Evolutionary conservation across 2,329 filamentous ascomycete species (phyloP).

Genomic region (Hypoxylon sp.): DNA sequence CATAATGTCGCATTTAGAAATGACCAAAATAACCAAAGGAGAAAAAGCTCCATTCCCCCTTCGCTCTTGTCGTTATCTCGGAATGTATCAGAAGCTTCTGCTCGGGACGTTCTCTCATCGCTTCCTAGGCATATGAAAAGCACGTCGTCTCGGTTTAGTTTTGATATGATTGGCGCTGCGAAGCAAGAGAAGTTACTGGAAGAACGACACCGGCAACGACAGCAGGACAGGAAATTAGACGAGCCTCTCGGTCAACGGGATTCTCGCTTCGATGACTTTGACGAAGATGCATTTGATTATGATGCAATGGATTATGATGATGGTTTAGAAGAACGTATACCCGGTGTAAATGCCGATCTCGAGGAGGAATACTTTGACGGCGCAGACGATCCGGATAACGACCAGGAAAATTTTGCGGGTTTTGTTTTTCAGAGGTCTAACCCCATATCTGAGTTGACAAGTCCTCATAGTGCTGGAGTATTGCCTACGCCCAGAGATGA

Average conservation of each 20-base stretch:
- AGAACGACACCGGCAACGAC: conserved; percentile 76
- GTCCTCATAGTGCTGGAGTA: conserved; percentile 62
- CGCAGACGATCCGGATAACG: conserved; percentile 63
- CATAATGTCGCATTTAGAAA: conserved; percentile 25
- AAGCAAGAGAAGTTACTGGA: conserved; percentile 77
- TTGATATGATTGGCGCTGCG: conserved; percentile 80
- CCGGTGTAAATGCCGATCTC: conserved; percentile 64
- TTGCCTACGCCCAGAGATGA: conserved; percentile 67
- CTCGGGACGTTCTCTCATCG: conserved; percentile 60
- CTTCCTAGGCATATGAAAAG: conserved; percentile 77
- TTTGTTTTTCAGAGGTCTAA: conserved; percentile 70
- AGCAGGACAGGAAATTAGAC: conserved; percentile 69
- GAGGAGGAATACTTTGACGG: conserved; percentile 57
- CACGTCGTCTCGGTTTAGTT: conserved; percentile 83
- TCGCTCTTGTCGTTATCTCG: conserved; percentile 62
- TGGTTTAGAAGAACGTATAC: conserved; percentile 75
- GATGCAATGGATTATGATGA: conserved; percentile 75
- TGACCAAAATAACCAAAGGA: conserved; percentile 37
- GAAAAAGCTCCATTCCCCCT: conserved; percentile 48
- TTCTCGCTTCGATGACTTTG: conserved; percentile 71
- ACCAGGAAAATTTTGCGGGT: conserved; percentile 71
- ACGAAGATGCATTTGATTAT: conserved; percentile 71
- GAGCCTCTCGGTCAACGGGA: conserved; percentile 57
- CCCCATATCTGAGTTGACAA: conserved; percentile 63
- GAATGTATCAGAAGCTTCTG: conserved; percentile 64